Evolutionary conservation across 208 protist genomes (phyloP), one percentile per base, ranked within the genome.

Genomic region (Kentomonas sorsogonicus): DNA sequence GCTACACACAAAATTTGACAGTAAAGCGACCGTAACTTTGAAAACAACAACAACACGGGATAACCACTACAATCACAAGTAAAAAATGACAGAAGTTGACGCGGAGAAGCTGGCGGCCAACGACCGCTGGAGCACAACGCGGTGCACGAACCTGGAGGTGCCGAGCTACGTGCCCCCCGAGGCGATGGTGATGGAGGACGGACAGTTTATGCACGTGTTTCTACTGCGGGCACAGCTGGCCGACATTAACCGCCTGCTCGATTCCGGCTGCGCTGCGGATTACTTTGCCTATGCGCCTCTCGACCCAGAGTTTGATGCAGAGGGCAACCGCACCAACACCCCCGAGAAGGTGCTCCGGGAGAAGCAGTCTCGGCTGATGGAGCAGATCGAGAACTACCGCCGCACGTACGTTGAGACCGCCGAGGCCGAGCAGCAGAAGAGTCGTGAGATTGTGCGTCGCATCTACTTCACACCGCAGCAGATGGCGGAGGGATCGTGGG

Each of bases 121-220:
- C 10, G 84, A 83, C 29, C 77, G 89, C 10, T 95, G 89, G 86
- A 93, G 86, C 74, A 71, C 66, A 25, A 57, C 60, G 25, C 77
- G 77, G 50, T 95, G 89, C 68, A 89, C 73, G 50, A 95, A 91
- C 68, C 44, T 89, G 15, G 58, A 69, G 25, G 65, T 95, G 20
- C 89, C 89, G 18, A 91, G 74, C 67, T 95, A 95, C 59, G 73
- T 95, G 33, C 89, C 89, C 7, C 72, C 89, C 3, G 89, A 93
- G 46, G 74, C 86, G 1, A 66, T 95, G 22, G 27, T 90, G 30
- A 76, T 81, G 58, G 81, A 91, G 33, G 72, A 91, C 23, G 89
- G 86, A 16, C 85, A 90, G 65, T 91, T 93, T 56, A 53, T 95
- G 16, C 77, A 72, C 33, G 85, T 83, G 6, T 79, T 95, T 45